Base-by-base conservation (phyloP, 148 eudicot species). In the Gaultheria prostrata region DNA sequence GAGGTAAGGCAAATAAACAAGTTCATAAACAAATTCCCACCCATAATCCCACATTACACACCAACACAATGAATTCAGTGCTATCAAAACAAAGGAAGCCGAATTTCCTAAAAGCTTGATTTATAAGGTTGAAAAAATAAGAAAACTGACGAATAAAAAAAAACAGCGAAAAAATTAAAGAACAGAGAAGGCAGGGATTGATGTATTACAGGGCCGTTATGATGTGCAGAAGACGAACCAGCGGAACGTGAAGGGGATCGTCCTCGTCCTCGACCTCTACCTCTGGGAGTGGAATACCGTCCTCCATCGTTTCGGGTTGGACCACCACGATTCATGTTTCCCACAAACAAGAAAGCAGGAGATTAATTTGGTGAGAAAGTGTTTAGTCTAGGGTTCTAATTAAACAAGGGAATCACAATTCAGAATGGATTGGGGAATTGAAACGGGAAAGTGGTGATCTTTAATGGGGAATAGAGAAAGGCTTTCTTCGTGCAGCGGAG, bases 201-300 rank as follows among this genome's bases (percentile, higher is more conserved):
- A 67, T 8, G 28, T 12, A 76, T 46, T 76, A 76, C 78, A 45
- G 78, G 78, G 17, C 54, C 17, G 18, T 13, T 8, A 76, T 21
- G 53, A 45, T 12, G 15, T 75, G 53, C 78, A 75, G 30, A 45
- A 45, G 1, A 43, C 46, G 71, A 65, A 26, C 14, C 17, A 21
- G 26, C 26, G 15, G 77, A 43, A 74, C 28, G 77, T 74, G 77
- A 74, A 45, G 51, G 33, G 35, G 72, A 76, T 76, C 53, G 78
- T 24, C 78, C 78, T 39, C 76, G 45, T 6, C 76, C 77, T 75
- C 78, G 4, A 43, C 77, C 77, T 21, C 53, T 30, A 46, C 78
- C 78, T 76, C 78, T 46, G 54, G 53, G 54, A 46, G 54, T 45
- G 78, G 78, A 24, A 76, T 76, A 67, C 72, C 72, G 8, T 46